Evolutionary conservation across 495 filamentous ascomycete species (phyloP), one percentile per base, ranked within the genome.

Genomic region (Penicillium canescens): DNA sequence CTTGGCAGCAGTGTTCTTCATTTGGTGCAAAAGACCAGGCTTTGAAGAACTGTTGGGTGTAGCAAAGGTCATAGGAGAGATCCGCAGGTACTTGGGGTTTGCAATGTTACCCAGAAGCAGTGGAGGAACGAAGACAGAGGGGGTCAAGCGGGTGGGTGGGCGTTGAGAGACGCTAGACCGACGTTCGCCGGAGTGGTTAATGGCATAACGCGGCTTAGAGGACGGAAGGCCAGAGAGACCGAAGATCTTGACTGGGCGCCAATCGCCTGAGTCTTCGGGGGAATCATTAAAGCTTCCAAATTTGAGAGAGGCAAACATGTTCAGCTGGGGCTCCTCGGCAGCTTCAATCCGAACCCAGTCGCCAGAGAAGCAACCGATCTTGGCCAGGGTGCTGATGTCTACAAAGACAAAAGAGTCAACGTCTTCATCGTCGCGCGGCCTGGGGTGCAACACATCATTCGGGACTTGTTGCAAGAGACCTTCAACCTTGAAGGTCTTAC

Each of bases 331-430:
- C 58, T 90, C 89, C 36, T 84, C 74, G 12, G 87, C 78, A 1
- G 82, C 74, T 71, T 94, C 90, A 16, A 98, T 75, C 3, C 86
- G 82, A n/a, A 97, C 90, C 94, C 94, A 98, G 63, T 98, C 94
- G 12, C 94, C 94, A 1, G 93, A 96, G 68, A 98, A 98, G 65
- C 92, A 97, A 24, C 91, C 90, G 37, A 98, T 82, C 53, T 89
- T 88, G n/a, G 88, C 84, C 10, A 98, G 72, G 14, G 90, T 86
- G 53, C 81, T 87, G 26, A 92, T 85, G 56, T 94, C 90, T 7
- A 98, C 90, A 68, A 92, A 98, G 14, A 97, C 76, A 37, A 93
- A 82, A 3, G 88, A 85, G 63, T 98, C 95, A 46, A 91, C 85
- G 58, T 91, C 88, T 57, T 98, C 94, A 45, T 96, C 92, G 18